These are phyloP conservation scores for Fusarium proliferatum DNA, from an alignment of 2,329 filamentous ascomycete species.

Conservation along the genomic window DNA sequence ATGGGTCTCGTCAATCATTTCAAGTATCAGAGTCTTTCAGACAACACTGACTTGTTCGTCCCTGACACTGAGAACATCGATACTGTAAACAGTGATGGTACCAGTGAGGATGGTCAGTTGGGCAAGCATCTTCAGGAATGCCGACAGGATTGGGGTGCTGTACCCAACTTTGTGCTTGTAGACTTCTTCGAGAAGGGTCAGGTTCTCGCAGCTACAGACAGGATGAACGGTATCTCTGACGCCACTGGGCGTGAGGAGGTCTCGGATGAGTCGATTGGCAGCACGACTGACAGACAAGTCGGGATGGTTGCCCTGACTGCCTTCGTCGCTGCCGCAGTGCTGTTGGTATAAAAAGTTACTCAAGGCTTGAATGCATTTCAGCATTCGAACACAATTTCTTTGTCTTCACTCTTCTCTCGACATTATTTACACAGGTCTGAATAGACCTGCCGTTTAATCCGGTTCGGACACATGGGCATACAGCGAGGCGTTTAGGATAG, in stretches of 20 bases:
- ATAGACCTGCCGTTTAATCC: conserved; percentile 22
- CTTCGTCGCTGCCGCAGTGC: conserved; percentile 56
- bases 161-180: conserved; percentile 79
- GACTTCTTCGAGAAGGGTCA: conserved; percentile 83
- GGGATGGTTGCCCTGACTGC: conserved; percentile 56
- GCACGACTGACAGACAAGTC: conserved; percentile 35
- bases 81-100: conserved; percentile 73
- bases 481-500: conserved; percentile 43
- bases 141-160: conserved; percentile 66
- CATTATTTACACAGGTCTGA: conserved; percentile 21
- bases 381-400: conserved; percentile 5
- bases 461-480: conserved; percentile 29
- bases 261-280: conserved; percentile 33
- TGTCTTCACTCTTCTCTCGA: conserved; percentile 18
- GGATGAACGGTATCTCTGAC: conserved; percentile 67
- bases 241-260: conserved; percentile 50
- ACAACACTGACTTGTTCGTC: conserved; percentile 61
- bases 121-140: conserved; percentile 67
- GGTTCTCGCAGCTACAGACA: conserved; percentile 75
- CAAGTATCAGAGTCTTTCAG: conserved; percentile 67
- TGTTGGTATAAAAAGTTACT: conserved; percentile 47
- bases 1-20: conserved; percentile 87
- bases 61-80: conserved; percentile 70
- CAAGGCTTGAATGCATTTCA: neutral
- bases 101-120: conserved; percentile 62